Base-by-base conservation (phyloP, 2,329 filamentous ascomycete species). In the Scedosporium apiospermum region DNA sequence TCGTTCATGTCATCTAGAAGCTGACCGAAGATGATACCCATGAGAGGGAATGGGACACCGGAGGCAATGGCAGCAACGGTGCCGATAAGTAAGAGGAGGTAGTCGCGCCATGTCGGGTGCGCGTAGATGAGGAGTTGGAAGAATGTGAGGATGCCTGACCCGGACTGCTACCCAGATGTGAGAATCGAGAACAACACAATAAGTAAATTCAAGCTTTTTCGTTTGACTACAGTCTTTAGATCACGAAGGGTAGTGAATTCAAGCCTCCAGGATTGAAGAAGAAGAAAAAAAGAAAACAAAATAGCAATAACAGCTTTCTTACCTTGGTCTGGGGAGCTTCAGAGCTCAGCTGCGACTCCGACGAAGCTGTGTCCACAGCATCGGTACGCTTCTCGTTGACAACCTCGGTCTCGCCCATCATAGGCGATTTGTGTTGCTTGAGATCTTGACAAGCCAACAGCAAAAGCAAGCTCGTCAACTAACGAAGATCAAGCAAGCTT, bases 1-100 rank as follows among this genome's bases (percentile, higher is more conserved):
- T 74, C 71, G 68, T 86, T 87, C 68, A 88, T 77, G 64, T 83
- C 77, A 68, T 88, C 83, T 65, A 88, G 77, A 5, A 88, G 79
- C 71, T 86, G 76, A 62, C 85, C 84, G 67, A 88, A 88, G 61
- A 88, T 75, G 64, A 88, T 83, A 61, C 82, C 85, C 68, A 88
- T 82, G 21, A 88, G 74, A 14, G 85, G 85, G 63, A 87, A 85
- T 0, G 85, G 85, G 3, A 84, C 77, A 57, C 85, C 85, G n/a
- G 84, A 80, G 27, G 78, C 82, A 55, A 82, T 80, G 61, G 83
- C 79, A 62, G 76, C 74, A 51, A 78, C 53, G 42, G 71, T 74
- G 51, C 78, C 79, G 27, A 73, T 66, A 16, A 75, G 12, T 46
- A 81, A 71, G 58, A 81, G 73, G n/a, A 71, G 57, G 64, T 76